These are phyloP conservation scores for Exophiala mesophila DNA, from an alignment of 2,329 filamentous ascomycete species.

Conservation along the genomic window DNA sequence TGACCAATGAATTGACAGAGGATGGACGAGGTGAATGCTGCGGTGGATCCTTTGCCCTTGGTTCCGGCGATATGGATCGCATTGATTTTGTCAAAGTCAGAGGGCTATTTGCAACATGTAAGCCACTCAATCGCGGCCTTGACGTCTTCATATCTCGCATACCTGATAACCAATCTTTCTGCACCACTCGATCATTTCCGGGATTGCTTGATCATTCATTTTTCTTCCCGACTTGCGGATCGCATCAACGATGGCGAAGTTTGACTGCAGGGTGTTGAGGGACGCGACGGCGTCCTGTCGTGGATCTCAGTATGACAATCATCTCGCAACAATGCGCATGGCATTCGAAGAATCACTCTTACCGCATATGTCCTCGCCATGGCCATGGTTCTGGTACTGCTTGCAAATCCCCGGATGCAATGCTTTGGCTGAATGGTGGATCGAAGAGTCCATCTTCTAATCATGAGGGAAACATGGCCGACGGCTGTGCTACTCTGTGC, in stretches of 20 bases:
- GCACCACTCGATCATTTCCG: conserved; percentile 77
- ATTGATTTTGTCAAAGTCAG: conserved; percentile 53
- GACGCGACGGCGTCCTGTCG: conserved; percentile 65
- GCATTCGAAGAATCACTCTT: conserved; percentile 9
- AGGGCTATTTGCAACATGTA: conserved; percentile 43
- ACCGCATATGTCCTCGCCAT: conserved; percentile 27
- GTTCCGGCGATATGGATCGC: conserved; percentile 84
- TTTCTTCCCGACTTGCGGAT: conserved; percentile 68
- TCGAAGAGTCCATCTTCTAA: conserved; percentile 17
- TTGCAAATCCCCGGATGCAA: conserved; percentile 14
- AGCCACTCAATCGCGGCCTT: conserved; percentile 4
- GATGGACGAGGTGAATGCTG: conserved; percentile 75
- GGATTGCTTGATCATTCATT: conserved; percentile 70
- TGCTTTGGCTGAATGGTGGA: conserved; percentile 1
- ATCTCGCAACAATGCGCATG: no score
- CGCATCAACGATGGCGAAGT: conserved; percentile 70
- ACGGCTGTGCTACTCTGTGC: not conserved
- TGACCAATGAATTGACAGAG: conserved; percentile 56
- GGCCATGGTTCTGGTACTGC: conserved; percentile 15
- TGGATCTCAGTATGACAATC: no score
- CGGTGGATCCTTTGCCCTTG: conserved; percentile 89
- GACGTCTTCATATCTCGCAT: conserved; percentile 44
- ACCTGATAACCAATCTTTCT: conserved; percentile 69
- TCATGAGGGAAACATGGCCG: conserved; percentile 13
- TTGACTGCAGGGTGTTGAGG: conserved; percentile 73